Conservation (phyloP, 495 filamentous ascomycete genomes). For the Neurospora sp. region DNA sequence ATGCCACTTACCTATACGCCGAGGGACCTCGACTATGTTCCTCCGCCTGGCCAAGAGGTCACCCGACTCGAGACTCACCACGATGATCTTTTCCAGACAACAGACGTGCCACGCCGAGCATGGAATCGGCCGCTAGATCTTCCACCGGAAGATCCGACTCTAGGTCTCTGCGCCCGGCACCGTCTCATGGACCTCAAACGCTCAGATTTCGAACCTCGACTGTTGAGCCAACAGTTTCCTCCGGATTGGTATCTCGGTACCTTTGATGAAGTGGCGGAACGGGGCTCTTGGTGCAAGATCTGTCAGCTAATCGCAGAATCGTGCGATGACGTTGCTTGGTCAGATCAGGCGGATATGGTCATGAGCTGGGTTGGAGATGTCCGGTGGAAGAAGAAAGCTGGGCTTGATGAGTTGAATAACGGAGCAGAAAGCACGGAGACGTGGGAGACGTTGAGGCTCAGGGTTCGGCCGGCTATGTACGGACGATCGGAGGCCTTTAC, state of each 20-base stretch:
- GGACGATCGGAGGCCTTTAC: not conserved
- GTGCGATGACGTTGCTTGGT: not conserved
- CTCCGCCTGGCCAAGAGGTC: not conserved
- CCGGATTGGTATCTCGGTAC: not conserved
- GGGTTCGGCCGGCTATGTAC: not conserved
- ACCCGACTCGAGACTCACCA: not conserved
- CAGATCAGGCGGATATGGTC: not conserved
- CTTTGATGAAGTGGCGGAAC: not conserved
- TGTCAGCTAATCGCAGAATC: not conserved
- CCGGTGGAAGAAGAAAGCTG: not conserved
- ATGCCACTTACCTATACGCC: not conserved
- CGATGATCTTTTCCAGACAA: not conserved
- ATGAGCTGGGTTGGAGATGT: not conserved
- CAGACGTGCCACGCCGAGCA: not conserved
- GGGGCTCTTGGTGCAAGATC: not conserved
- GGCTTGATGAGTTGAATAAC: not conserved
- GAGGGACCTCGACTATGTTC: not conserved
- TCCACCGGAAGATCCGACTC: not conserved
- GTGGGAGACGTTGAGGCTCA: not conserved
- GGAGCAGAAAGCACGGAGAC: not conserved
- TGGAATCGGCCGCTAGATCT: not conserved
- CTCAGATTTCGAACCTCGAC: not conserved
- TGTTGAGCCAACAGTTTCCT: not conserved
- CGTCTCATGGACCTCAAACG: not conserved
- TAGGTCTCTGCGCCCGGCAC: not conserved